Base-by-base conservation (phyloP, 768 basidiomycete genomes). In the Tylopilus subfusipes region DNA sequence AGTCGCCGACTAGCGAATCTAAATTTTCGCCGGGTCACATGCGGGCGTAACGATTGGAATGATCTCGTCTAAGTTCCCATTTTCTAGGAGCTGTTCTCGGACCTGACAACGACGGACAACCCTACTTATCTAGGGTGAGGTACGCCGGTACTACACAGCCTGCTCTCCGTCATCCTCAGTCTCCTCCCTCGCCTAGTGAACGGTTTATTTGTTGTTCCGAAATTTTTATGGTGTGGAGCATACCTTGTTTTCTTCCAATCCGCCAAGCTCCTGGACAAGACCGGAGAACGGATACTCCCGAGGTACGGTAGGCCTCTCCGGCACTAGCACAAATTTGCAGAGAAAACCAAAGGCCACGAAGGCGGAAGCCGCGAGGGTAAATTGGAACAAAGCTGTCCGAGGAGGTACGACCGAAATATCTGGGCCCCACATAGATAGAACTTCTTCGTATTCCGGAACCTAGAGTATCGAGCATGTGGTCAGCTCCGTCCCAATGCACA, bases 381-480 rank as follows among this genome's bases (percentile, higher is more conserved):
- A 87, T 42, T 87, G 86, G 47, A 79, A 76, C 33, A 86, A 68
- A 8, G 91, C 90, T 2, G 68, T 76, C 8, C 76, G 69, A 24
- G 88, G 84, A 13, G 77, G 72, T 13, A 89, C 73, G 21, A 78
- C 77, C 38, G 90, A 80, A 27, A 82, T 74, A 63, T 93, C 91
- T 21, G 90, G 90, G 24, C 90, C 89, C 89, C 89, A 93, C 87
- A 93, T 90, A 34, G 87, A 90, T 52, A 86, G 71, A 22, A 88
- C 74, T 63, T 93, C 91, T 48, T 92, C 89, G 64, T 82, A 77
- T 69, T 91, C 89, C 55, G 89, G 90, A 30, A 91, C 70, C 91
- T 93, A 4, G 2, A 63, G 42, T 36, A n/a, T n/a, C n/a, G 36
- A 42, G 24, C 56, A 38, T 52, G 47, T 52, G 63, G 43, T 65